Conservation (phyloP, 768 basidiomycete species). For the Lentinula guzmanii region DNA sequence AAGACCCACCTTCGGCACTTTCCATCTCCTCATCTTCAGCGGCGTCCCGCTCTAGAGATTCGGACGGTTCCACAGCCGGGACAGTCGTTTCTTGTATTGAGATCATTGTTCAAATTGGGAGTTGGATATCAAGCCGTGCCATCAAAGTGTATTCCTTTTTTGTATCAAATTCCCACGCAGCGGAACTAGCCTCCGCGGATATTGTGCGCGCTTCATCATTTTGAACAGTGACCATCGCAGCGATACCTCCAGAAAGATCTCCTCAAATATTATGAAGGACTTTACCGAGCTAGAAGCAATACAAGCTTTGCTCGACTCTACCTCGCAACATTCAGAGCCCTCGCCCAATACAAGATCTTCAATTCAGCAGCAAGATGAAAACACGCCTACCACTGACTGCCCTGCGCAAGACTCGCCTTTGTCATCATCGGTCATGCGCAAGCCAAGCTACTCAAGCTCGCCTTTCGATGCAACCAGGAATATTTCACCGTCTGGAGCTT, state of each 20-base stretch:
- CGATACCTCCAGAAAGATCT: background rate
- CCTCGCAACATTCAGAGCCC: background rate
- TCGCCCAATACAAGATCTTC: background rate
- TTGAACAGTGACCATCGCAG: background rate
- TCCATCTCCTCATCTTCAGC: background rate
- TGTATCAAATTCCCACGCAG: background rate
- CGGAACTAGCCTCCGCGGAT: background rate
- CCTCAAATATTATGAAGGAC: background rate
- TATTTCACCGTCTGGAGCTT: background rate
- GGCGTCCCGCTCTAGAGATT: background rate
- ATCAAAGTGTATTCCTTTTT: background rate
- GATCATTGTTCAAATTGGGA: background rate
- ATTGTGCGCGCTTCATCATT: background rate
- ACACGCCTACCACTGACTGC: background rate
- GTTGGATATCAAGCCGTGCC: background rate
- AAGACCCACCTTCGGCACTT: background rate
- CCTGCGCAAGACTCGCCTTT: background rate
- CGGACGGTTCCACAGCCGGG: background rate
- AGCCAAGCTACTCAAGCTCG: background rate
- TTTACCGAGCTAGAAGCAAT: conserved; percentile 5
- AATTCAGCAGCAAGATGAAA: background rate
- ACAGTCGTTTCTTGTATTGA: conserved; percentile 1
- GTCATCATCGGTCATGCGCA: no score
- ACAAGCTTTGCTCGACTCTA: background rate
- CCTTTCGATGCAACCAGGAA: background rate